phyloP scores from a whole-genome alignment of 2,329 filamentous ascomycete genomes.

The Penicillium sp. region DNA sequence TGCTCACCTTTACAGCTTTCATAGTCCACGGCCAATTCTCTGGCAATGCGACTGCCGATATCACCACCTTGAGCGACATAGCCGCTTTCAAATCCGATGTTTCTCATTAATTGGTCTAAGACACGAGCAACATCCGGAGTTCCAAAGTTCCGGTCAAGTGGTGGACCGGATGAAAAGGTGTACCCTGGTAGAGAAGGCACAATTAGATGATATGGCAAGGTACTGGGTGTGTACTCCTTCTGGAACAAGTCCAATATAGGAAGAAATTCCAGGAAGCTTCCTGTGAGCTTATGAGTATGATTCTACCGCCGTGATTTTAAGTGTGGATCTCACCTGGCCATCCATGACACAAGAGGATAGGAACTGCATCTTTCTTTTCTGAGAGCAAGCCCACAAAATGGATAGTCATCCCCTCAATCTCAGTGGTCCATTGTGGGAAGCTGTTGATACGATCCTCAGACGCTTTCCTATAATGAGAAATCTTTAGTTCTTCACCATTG shows the following conservation, averaged over 20 bases:
- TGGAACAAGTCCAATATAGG: constrained; percentile 30
- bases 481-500: constrained; percentile 22
- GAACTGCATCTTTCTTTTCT: constrained; percentile 47
- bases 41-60: constrained; percentile 29
- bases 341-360: constrained; percentile 47
- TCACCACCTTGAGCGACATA: constrained; percentile 36
- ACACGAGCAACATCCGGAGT: constrained; percentile 27
- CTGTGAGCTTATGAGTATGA: constrained; percentile 8
- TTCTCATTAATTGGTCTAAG: constrained; percentile 31
- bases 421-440: constrained; percentile 52
- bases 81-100: constrained; percentile 29
- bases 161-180: constrained; percentile 31
- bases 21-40: constrained; percentile 25
- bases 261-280: constrained; percentile 36
- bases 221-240: constrained; percentile 26
- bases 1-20: constrained; percentile 32
- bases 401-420: constrained; percentile 45
- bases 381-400: constrained; percentile 56
- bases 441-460: constrained; percentile 49
- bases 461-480: constrained; percentile 26
- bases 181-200: constrained; percentile 35
- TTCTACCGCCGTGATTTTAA: background rate
- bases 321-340: constrained; percentile 28
- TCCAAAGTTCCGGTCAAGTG: constrained; percentile 27
- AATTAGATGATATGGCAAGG: constrained; percentile 32